Percentiles rank a stretch among this genome's conserved stretches.
Conservation (phyloP, 352 stramenopile species). For the Phytopythium litorale region DNA sequence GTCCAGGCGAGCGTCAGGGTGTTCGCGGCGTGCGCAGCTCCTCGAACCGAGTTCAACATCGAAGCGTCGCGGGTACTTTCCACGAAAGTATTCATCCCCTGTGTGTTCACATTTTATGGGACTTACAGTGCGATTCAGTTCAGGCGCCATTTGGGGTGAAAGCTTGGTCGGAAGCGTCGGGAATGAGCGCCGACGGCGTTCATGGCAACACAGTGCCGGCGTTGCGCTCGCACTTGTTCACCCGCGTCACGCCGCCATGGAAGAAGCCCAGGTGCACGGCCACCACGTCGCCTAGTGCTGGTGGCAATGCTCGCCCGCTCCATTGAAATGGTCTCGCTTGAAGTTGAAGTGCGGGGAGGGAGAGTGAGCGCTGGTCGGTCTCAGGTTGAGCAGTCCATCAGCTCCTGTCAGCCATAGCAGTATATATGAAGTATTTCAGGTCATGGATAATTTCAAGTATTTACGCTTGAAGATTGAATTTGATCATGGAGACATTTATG, state of each 20-base stretch:
- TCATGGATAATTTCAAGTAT: too few species aligned
- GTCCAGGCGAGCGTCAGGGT: too few species aligned
- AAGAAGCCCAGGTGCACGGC: neutral
- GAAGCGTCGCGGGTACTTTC: neutral
- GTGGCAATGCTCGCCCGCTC: too few species aligned
- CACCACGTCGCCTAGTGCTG: too few species aligned
- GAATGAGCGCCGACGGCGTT: neutral
- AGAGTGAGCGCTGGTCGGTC: neutral
- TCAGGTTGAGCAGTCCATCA: neutral
- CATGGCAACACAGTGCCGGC: too few species aligned
- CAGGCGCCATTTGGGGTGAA: neutral
- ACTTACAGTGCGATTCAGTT: neutral
- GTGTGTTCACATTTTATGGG: neutral
- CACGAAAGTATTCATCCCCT: neutral
- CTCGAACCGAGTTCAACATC: neutral
- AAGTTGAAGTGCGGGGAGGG: constrained; percentile 7
- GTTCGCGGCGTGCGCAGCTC: neutral
- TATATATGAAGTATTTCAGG: too few species aligned
- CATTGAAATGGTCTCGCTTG: neutral
- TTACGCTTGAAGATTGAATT: too few species aligned
- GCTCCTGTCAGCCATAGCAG: too few species aligned
- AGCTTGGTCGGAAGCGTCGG: neutral
- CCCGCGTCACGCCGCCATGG: too few species aligned
- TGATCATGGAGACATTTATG: too few species aligned
- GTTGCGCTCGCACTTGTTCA: too few species aligned